phyloP scores from a whole-genome alignment of 108 stramenopile species.

The Fistulifera pelliculosa region DNA sequence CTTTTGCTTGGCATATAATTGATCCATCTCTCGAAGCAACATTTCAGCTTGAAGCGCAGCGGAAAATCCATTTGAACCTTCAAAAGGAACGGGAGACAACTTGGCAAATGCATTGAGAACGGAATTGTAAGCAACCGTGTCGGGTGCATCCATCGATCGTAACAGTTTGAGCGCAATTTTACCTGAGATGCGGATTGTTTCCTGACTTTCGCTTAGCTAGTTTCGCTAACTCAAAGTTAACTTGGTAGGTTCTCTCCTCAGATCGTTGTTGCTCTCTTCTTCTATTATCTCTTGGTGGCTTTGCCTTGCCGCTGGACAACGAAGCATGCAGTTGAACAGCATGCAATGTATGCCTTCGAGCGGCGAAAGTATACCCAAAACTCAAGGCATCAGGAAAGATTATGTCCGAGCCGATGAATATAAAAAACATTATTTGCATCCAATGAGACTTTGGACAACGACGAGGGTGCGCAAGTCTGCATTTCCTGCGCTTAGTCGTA shows the following conservation, averaged over 20 bases:
- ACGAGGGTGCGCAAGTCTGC: too few relatives aligned
- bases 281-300: too few relatives aligned
- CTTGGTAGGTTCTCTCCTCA: not conserved
- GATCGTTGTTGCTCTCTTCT: too few relatives aligned
- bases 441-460: too few relatives aligned
- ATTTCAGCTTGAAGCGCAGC: constrained; percentile 7
- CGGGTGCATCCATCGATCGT: constrained; percentile 23
- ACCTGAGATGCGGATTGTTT: not conserved
- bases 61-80: not conserved
- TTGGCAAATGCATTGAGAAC: constrained; percentile 19
- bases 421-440: too few relatives aligned
- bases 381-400: too few relatives aligned
- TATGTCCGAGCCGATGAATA: too few relatives aligned
- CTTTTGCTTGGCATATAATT: not conserved
- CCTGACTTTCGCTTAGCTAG: not conserved
- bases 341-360: too few relatives aligned
- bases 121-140: constrained; percentile 33
- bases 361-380: too few relatives aligned
- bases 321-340: too few relatives aligned
- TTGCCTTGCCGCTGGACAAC: too few relatives aligned
- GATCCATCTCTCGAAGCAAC: constrained; percentile 8
- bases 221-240: constrained; percentile 2
- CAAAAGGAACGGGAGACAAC: constrained; percentile 1
- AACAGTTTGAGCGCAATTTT: constrained; percentile 5
- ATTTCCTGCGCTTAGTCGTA: too few relatives aligned